Percentiles rank a stretch among this genome's conserved stretches.
These are phyloP conservation scores for Talaromyces sp. DNA, from an alignment of 2,329 filamentous ascomycete genomes.

Conservation along the genomic window DNA sequence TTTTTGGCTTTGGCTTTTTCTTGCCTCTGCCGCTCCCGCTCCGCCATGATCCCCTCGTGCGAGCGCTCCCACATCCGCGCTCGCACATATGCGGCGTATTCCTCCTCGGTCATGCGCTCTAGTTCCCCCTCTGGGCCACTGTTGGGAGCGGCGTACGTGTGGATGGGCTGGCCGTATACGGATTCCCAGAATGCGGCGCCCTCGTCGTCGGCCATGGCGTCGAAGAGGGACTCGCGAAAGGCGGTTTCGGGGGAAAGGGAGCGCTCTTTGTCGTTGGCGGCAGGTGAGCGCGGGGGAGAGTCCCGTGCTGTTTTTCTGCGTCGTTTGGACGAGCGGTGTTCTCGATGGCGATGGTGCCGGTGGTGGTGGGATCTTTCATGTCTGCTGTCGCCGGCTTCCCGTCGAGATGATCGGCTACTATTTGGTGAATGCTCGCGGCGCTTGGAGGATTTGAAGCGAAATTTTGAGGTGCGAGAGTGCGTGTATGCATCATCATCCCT, in stretches of 20 bases:
- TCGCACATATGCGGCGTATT: slow-evolving; percentile 82
- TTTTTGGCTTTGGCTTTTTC: slow-evolving; percentile 46
- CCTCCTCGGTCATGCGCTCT: slow-evolving; percentile 85
- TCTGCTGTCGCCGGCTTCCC: background rate
- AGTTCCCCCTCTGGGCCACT: slow-evolving; percentile 50
- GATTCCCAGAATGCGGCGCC: slow-evolving; percentile 91
- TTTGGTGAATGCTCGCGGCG: slow-evolving; percentile 7
- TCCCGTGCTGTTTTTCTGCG: slow-evolving; percentile 16
- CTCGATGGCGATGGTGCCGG: slow-evolving; percentile 18
- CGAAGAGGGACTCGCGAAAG: slow-evolving; percentile 91
- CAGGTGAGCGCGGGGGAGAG: background rate
- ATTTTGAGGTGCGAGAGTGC: slow-evolving; percentile 18
- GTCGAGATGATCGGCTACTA: background rate
- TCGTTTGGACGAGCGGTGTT: slow-evolving; percentile 21
- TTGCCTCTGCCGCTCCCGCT: slow-evolving; percentile 59
- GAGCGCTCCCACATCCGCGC: slow-evolving; percentile 94
- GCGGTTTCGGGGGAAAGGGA: slow-evolving; percentile 63
- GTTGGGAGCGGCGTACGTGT: slow-evolving; percentile 61
- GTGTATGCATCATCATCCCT: background rate
- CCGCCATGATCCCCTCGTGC: slow-evolving; percentile 74
- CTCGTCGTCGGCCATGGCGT: slow-evolving; percentile 94
- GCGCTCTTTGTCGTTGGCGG: background rate
- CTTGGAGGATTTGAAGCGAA: slow-evolving; percentile 29
- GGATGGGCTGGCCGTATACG: slow-evolving; percentile 94
- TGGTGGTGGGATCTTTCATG: slow-evolving; percentile 12